phyloP scores from a whole-genome alignment of 2,329 filamentous ascomycete genomes.

The Pseudopithomyces maydicus region DNA sequence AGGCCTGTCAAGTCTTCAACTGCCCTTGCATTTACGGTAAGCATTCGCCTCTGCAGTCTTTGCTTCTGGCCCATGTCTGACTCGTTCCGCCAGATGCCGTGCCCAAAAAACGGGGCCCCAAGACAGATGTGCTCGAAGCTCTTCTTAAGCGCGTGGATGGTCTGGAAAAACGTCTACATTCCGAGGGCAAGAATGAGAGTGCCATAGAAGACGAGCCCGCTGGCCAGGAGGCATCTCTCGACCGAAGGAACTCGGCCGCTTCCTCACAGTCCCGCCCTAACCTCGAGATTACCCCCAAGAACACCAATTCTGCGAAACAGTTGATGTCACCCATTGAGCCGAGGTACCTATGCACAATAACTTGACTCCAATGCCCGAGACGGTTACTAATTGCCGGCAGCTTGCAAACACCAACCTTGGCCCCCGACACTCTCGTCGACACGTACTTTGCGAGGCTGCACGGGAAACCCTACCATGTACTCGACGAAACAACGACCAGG shows the following conservation, averaged over 20 bases:
- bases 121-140: constrained; percentile 86
- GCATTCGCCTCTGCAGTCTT: constrained; percentile 13
- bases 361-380: constrained; percentile 14
- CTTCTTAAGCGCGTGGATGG: constrained; percentile 84
- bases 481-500: constrained; percentile 76
- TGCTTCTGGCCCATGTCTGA: constrained; percentile 9
- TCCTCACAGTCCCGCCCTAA: constrained; percentile 26
- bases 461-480: constrained; percentile 79
- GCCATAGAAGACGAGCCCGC: constrained; percentile 33
- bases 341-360: constrained; percentile 31
- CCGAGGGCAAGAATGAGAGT: constrained; percentile 53
- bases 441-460: constrained; percentile 81
- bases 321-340: constrained; percentile 46
- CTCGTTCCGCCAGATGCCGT: constrained; percentile 68
- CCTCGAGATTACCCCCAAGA: constrained; percentile 32
- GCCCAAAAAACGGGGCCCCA: constrained; percentile 87
- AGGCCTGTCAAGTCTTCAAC: constrained; percentile 88
- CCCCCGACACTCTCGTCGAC: constrained; percentile 70
- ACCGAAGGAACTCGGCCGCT: constrained; percentile 26
- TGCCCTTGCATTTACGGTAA: constrained; percentile 87
- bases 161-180: constrained; percentile 76
- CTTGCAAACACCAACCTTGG: constrained; percentile 52
- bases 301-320: constrained; percentile 27
- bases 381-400: constrained; percentile 26
- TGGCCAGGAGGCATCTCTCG: constrained; percentile 27